phyloP scores from a whole-genome alignment of 2,329 filamentous ascomycete species.

The Venturia carpophila region DNA sequence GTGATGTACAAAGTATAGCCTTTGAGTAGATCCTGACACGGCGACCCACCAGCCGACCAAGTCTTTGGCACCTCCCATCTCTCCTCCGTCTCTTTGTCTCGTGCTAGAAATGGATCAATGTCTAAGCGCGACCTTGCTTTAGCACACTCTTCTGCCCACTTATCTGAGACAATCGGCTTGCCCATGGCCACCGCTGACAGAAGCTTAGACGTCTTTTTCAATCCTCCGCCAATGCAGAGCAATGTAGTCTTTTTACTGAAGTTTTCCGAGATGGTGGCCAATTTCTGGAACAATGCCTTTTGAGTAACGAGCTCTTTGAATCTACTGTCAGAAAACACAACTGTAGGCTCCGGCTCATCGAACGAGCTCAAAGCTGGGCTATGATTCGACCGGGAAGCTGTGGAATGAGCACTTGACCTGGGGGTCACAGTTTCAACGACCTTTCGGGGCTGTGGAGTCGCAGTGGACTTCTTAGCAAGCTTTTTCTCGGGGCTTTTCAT shows the following conservation, averaged over 20 bases:
- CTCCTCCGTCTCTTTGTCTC: not conserved
- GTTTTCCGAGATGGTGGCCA: not conserved
- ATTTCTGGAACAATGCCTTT: not conserved
- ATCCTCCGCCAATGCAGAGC: slow-evolving; percentile 1
- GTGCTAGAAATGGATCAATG: not conserved
- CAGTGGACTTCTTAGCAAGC: not conserved
- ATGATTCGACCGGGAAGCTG: not conserved
- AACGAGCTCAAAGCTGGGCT: not conserved
- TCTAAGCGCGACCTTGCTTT: not conserved
- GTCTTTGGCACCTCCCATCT: not conserved
- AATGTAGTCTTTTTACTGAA: not conserved
- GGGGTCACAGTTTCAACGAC: not conserved
- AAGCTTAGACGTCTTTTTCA: slow-evolving; percentile 5
- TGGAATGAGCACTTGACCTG: not conserved
- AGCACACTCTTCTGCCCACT: not conserved
- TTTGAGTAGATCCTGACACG: not conserved
- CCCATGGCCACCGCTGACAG: not conserved
- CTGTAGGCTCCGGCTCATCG: not conserved
- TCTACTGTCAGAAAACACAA: not conserved
- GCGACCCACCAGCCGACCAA: not conserved
- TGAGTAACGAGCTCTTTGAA: not conserved
- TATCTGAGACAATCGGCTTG: slow-evolving; percentile 13
- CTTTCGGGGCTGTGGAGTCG: not conserved
- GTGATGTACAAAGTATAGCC: slow-evolving; percentile 7
- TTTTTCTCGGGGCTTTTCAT: not conserved